Percentiles rank a stretch among this genome's conserved stretches.
Evolutionary conservation across 2,329 filamentous ascomycete species (phyloP).

Genomic region (Talaromyces pinophilus): DNA sequence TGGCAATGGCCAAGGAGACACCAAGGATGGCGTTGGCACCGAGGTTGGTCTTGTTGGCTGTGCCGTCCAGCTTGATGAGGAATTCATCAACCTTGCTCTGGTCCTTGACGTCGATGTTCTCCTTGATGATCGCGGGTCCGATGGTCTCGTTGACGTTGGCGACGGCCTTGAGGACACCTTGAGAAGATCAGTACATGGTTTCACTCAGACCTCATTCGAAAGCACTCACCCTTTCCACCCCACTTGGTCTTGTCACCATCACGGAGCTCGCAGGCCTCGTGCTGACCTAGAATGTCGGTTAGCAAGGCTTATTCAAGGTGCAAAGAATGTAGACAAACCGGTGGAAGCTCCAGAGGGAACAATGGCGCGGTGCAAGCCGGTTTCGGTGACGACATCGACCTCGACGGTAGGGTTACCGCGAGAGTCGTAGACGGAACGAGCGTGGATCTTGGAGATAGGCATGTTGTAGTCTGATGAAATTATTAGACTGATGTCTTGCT

Average conservation of each 20-base stretch:
- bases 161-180: slow-evolving; percentile 74
- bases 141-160: slow-evolving; percentile 82
- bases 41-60: slow-evolving; percentile 81
- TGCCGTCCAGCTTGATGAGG: slow-evolving; percentile 81
- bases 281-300: slow-evolving; percentile 63
- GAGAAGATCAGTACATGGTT: slow-evolving; percentile 33
- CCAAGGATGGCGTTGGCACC: slow-evolving; percentile 88
- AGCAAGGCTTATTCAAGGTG: slow-evolving; percentile 20
- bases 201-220: slow-evolving; percentile 57
- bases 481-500: slow-evolving; percentile 12
- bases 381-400: slow-evolving; percentile 95
- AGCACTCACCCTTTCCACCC: slow-evolving; percentile 71
- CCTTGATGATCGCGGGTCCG: slow-evolving; percentile 77
- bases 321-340: slow-evolving; percentile 58
- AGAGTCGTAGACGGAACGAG: slow-evolving; percentile 97
- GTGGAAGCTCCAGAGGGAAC: slow-evolving; percentile 96
- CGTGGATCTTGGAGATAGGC: slow-evolving; percentile 87
- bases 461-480: slow-evolving; percentile 57
- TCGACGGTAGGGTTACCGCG: slow-evolving; percentile 97
- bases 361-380: slow-evolving; percentile 94
- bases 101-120: slow-evolving; percentile 81
- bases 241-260: slow-evolving; percentile 86
- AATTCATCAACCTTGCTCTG: slow-evolving; percentile 81
- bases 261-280: slow-evolving; percentile 88
- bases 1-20: slow-evolving; percentile 80